Base-by-base conservation (phyloP, 2,329 filamentous ascomycete genomes). In the Cladorrhinum sp. region DNA sequence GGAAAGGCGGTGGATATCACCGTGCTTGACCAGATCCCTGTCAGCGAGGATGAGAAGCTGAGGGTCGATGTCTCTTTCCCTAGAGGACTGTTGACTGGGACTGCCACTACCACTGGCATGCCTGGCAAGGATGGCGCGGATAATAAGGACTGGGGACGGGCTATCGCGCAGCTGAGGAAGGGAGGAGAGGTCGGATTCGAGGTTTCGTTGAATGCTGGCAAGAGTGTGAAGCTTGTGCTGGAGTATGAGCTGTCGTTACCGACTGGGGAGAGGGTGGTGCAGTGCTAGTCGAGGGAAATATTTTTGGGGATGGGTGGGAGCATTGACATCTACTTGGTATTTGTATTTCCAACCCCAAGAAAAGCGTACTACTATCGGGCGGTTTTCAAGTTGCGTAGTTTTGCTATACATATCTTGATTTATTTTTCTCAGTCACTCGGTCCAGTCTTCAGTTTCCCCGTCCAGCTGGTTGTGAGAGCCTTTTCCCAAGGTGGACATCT, bases 181-280 rank as follows among this genome's bases (percentile, higher is more conserved):
- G 76, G 73, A 3, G 86, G 86, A 2, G 81, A 87, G 71, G 71
- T 89, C 3, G 72, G 72, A 58, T 89, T 86, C 84, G 78, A 82
- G 57, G 79, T 89, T 10, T 76, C 71, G 49, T 71, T 89, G 55
- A 82, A 86, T 62, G 78, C 83, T 0, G 84, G 86, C 24, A 79
- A 80, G 67, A 78, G 80, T 2, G 82, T 84, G 16, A 82, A 81
- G 72, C 71, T 90, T 63, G 74, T 74, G 23, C 69, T 90, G 62
- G 84, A 87, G 74, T 90, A 89, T 72, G 80, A 84, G 62, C 80
- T 86, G 18, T 79, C 78, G 21, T 76, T 84, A 66, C 86, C 86
- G 1, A 72, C 72, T 16, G 80, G 79, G 8, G 82, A 85, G 59
- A 61, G 60, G 55, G 69, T 73, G 1, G 59, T 67, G 20, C 69